These are phyloP conservation scores for Lactarius vividus DNA, from an alignment of 768 basidiomycete species.

Conservation along the genomic window DNA sequence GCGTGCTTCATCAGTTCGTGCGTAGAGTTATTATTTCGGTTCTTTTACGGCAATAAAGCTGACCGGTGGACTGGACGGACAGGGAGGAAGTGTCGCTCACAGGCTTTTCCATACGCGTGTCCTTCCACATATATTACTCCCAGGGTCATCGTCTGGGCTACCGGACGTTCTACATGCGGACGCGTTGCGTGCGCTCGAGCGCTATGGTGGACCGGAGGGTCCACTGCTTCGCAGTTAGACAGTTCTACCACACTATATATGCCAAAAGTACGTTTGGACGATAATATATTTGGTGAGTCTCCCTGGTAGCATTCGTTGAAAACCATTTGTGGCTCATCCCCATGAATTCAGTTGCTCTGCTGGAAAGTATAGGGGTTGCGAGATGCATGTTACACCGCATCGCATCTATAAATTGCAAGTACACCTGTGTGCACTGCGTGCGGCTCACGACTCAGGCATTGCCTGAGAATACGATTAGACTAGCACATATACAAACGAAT, in stretches of 20 bases:
- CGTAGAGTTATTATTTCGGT: slow-evolving; percentile 33
- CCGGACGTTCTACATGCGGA: slow-evolving; percentile 49
- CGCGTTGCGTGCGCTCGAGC: slow-evolving; percentile 41
- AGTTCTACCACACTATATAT: slow-evolving; percentile 7
- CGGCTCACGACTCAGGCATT: background rate
- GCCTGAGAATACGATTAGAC: background rate
- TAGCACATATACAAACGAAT: slow-evolving; percentile 5
- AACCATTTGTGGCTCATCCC: background rate
- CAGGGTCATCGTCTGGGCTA: slow-evolving; percentile 32
- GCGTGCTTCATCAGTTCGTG: slow-evolving; percentile 78
- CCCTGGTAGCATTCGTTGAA: background rate
- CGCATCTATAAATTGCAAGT: too few species aligned
- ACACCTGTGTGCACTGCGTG: background rate
- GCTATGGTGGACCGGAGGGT: slow-evolving; percentile 48
- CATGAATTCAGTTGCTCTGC: background rate
- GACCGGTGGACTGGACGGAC: background rate
- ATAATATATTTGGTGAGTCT: slow-evolving; percentile 14
- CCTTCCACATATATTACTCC: slow-evolving; percentile 38
- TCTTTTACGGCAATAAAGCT: background rate
- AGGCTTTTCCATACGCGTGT: slow-evolving; percentile 44
- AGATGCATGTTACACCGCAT: background rate
- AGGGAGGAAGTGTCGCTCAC: slow-evolving; percentile 43
- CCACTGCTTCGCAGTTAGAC: slow-evolving; percentile 16
- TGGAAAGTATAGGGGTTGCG: background rate
- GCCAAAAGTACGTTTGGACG: slow-evolving; percentile 13